These are phyloP conservation scores for Epichloe gansuensis DNA, from an alignment of 2,329 filamentous ascomycete genomes.

Conservation along the genomic window DNA sequence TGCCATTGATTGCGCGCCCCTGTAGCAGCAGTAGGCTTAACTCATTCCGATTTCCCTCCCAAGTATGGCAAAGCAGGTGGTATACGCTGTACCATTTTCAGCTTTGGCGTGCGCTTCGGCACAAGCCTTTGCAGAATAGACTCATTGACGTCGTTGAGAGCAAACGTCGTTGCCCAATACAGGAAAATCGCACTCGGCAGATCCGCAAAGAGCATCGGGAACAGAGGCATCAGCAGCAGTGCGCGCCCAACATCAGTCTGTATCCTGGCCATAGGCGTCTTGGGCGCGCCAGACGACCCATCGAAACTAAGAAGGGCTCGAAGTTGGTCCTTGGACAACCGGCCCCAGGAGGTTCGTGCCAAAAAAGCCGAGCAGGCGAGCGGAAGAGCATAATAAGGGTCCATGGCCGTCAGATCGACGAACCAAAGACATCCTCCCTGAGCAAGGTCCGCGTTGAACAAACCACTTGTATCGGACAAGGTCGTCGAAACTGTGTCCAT, in stretches of 20 bases:
- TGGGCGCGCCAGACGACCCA: constrained; percentile 7
- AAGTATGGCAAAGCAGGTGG: constrained; percentile 12
- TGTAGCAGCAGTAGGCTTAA: background rate
- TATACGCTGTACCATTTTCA: constrained; percentile 8
- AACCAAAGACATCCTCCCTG: constrained; percentile 44
- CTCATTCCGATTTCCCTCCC: constrained; percentile 3
- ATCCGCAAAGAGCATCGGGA: constrained; percentile 22
- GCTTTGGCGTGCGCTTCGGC: constrained; percentile 8
- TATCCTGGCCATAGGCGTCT: constrained; percentile 11
- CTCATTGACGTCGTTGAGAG: constrained; percentile 22
- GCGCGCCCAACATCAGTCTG: constrained; percentile 17
- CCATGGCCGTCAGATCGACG: constrained; percentile 36
- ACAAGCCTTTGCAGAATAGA: constrained; percentile 15
- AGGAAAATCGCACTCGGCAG: constrained; percentile 28
- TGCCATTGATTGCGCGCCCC: no score
- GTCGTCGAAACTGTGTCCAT: constrained; percentile 11
- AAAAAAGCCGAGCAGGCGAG: constrained; percentile 20
- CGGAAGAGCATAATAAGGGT: constrained; percentile 38
- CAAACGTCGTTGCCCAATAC: constrained; percentile 27
- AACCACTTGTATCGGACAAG: constrained; percentile 13
- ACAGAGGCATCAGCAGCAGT: constrained; percentile 20
- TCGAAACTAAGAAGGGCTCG: constrained; percentile 14
- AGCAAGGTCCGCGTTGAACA: constrained; percentile 27
- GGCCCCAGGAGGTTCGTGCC: constrained; percentile 17
- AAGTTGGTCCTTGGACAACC: constrained; percentile 17